These are phyloP conservation scores for Vanrija sp. DNA, from an alignment of 1,284 basidiomycete genomes.

Conservation along the genomic window DNA sequence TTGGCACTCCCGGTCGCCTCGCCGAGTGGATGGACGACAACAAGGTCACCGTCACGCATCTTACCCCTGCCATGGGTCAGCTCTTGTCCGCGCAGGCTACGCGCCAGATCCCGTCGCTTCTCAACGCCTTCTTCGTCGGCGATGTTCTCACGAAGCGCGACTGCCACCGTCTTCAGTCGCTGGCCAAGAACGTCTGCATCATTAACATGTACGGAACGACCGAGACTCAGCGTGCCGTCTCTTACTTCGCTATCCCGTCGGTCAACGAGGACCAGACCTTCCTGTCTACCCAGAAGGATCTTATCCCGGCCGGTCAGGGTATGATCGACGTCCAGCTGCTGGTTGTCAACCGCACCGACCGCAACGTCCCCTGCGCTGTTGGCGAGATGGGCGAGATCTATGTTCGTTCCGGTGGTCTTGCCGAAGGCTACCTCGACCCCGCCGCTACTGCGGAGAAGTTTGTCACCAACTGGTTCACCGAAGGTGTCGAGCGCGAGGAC, in stretches of 20 bases:
- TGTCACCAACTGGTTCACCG: constrained; percentile 84
- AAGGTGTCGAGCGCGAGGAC: constrained; percentile 59
- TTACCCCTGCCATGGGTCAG: constrained; percentile 99
- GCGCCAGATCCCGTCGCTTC: constrained; percentile 77
- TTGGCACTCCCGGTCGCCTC: constrained; percentile 91
- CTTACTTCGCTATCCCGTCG: constrained; percentile 90
- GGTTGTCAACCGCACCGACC: constrained; percentile 91
- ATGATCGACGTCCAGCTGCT: constrained; percentile 98
- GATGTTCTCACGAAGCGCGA: constrained; percentile 98
- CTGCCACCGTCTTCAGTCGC: constrained; percentile 88
- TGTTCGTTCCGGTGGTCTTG: constrained; percentile 90
- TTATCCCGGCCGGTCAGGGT: constrained; percentile 95
- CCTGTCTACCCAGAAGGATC: constrained; percentile 91
- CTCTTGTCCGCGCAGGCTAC: constrained; percentile 94
- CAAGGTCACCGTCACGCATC: constrained; percentile 86
- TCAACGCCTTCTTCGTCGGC: constrained; percentile 97
- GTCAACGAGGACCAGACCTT: constrained; percentile 82
- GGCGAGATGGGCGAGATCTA: constrained; percentile 99
- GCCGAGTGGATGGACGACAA: constrained; percentile 98
- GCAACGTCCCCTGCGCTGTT: constrained; percentile 82
- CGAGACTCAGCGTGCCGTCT: constrained; percentile 97
- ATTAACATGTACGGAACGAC: constrained; percentile 99
- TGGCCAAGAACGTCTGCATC: constrained; percentile 88
- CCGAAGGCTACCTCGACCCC: constrained; percentile 89
- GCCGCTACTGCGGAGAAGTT: constrained; percentile 87